Evolutionary conservation across 1,139 yeast species (phyloP), one percentile per base, ranked within the genome.

Genomic region (Candida sanyaensis): DNA sequence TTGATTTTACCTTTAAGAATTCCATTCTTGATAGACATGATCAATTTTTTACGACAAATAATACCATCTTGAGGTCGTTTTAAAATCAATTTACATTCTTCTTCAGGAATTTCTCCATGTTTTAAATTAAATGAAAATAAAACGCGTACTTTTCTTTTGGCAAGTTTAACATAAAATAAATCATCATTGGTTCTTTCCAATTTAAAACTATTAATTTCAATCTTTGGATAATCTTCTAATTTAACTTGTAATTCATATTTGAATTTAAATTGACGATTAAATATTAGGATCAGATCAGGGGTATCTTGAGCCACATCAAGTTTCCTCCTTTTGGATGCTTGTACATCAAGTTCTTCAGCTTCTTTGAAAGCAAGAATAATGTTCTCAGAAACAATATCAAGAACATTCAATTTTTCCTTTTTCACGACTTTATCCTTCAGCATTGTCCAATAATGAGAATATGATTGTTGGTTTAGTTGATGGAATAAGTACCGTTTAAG

Each of bases 1-100:
- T 17, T 21, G 7, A 57, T 44, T 11, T 34, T 32, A 5, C 55
- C 45, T 7, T 29, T 10, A 10, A 55, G 36, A 24, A 29, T 27
- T 34, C 51, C 52, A 3, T 32, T 37, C 6, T 27, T 38, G 2
- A 47, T 31, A 39, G 45, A 32, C 17, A 55, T 46, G 2, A 36
- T 41, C 12, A 52, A 27, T 11, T 43, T 43, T 39, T 12, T 31
- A 26, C 33, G 29, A 8, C 34, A 30, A 11, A 21, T 23, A 6
- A 52, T 34, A 9, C 50, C 47, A 45, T 50, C 42, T 21, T 39
- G 32, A 11, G 11, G 33, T n/a, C 32, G 21, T 39, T 39, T 39
- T 13, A 17, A 9, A 3, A 39, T 17, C 34, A 39, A 29, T 9
- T 7, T 11, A 30, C 33, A 39, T 29, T 39, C 42, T 6, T 11